phyloP scores from a whole-genome alignment of 2,329 filamentous ascomycete species.

The Penicillium sclerotiorum region DNA sequence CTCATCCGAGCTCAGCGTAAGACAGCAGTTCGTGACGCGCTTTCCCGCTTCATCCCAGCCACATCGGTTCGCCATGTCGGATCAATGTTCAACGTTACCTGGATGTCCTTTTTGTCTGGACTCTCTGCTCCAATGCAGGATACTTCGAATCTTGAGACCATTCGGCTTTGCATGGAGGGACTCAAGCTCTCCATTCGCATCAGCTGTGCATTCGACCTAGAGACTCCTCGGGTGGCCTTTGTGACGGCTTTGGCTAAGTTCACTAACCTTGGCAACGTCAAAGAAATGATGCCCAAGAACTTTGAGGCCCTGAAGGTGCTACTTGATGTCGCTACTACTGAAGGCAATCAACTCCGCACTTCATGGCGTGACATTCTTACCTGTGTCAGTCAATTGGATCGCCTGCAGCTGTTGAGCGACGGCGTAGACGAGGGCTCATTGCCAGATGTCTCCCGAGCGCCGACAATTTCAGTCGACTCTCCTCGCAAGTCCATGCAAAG shows the following conservation, averaged over 20 bases:
- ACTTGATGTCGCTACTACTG: constrained; percentile 87
- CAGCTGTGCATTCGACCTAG: constrained; percentile 87
- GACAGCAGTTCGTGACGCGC: constrained; percentile 70
- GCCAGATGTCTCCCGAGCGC: constrained; percentile 85
- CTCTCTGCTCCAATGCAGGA: constrained; percentile 93
- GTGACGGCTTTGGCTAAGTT: constrained; percentile 90
- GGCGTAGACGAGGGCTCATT: constrained; percentile 91
- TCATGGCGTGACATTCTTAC: constrained; percentile 97
- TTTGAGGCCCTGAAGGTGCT: constrained; percentile 91
- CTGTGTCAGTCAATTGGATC: constrained; percentile 92
- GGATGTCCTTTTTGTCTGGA: constrained; percentile 98
- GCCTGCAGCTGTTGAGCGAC: constrained; percentile 90
- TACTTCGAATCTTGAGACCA: constrained; percentile 87
- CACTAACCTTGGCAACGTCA: constrained; percentile 92
- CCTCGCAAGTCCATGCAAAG: constrained; percentile 69
- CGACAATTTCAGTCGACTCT: constrained; percentile 56
- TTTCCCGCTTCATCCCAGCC: constrained; percentile 80
- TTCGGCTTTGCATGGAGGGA: constrained; percentile 90
- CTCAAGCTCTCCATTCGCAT: constrained; percentile 93
- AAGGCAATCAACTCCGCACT: constrained; percentile 83
- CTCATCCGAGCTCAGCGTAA: constrained; percentile 86
- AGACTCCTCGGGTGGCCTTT: constrained; percentile 93
- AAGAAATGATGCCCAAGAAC: constrained; percentile 94
- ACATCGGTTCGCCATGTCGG: constrained; percentile 94
- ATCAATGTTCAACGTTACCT: constrained; percentile 97